Evolutionary conservation across 257 asterid species (phyloP).

Genomic region (Plectranthus barbatus): DNA sequence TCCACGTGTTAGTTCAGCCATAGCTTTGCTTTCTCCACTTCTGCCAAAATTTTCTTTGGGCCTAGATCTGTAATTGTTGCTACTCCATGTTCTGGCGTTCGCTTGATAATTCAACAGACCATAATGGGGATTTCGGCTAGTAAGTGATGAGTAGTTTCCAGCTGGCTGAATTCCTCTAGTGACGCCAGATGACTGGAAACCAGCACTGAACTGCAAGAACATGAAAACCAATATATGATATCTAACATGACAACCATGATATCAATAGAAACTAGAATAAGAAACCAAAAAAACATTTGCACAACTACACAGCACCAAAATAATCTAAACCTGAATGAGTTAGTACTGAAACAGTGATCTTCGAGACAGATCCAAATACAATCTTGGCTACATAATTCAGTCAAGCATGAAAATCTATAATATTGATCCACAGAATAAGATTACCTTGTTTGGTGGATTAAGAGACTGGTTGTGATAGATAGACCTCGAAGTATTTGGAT

Average conservation of each 20-base stretch:
- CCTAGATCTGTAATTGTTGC: constrained; percentile 35
- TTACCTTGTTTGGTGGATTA: constrained; percentile 57
- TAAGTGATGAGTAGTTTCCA: constrained; percentile 40
- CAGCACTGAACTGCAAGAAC: constrained; percentile 42
- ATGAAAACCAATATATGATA: neutral
- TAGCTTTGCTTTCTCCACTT: constrained; percentile 42
- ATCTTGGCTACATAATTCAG: neutral
- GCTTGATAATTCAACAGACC: constrained; percentile 34
- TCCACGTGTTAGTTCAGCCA: constrained; percentile 65
- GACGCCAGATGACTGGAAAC: constrained; percentile 38
- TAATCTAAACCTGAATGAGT: neutral
- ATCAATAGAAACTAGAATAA: neutral
- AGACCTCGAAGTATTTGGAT: constrained; percentile 32
- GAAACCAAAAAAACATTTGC: neutral
- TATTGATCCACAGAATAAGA: neutral
- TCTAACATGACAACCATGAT: neutral
- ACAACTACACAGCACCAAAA: too few species aligned
- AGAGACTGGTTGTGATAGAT: constrained; percentile 39
- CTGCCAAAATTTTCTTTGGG: constrained; percentile 35
- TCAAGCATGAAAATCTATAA: neutral
- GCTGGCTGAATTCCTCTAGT: constrained; percentile 31
- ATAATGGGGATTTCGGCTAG: constrained; percentile 35
- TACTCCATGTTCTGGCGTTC: constrained; percentile 41
- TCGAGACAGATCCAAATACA: neutral
- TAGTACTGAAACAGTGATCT: neutral